Base-by-base conservation (phyloP, 352 stramenopile species). In the Globisporangium solare region DNA sequence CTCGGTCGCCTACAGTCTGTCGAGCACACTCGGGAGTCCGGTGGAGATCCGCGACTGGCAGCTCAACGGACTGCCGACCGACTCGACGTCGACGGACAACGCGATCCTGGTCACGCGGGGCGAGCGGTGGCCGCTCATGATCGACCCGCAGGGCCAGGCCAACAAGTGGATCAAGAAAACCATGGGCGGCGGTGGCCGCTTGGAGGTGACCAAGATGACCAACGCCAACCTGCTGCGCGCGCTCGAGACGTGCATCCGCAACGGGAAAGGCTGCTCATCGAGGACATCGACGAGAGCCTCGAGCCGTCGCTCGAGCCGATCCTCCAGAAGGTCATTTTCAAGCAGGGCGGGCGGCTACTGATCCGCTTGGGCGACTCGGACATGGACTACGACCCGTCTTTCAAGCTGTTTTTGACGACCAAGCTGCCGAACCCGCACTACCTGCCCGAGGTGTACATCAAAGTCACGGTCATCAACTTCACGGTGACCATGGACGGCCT, bases 391-490 rank as follows among this genome's bases (percentile, higher is more conserved):
- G 87, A 97, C 40, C 79, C 85, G 8, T 74, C 76, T 0, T 98
- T 98, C 67, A 90, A 93, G 58, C 66, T 98, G 14, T 97, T 92
- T 56, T 71, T 98, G 41, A 97, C 93, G 0, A 98, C 92, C 0
- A 98, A 98, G 62, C 70, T 97, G 18, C 79, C 92, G 6, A 98
- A 98, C 56, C 92, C 92, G 8, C 92, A 98, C 68, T 98, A 98
- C 58, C 66, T 98, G 8, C 93, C 93, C 0, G 93, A 98, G 32
- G 85, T 98, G 6, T 98, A 95, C 75, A 98, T 98, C 66, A 98
- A 98, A 66, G 92, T 98, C 42, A 98, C 92, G 3, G 78, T 98
- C 12, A 98, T 98, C 69, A 98, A 98, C 68, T 98, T 98, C 63
- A 98, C 92, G 1, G 90, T 98, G 47, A 98, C 93, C 15, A 96